Base-by-base conservation (phyloP, 495 filamentous ascomycete genomes). In the Penicillium arizonense region DNA sequence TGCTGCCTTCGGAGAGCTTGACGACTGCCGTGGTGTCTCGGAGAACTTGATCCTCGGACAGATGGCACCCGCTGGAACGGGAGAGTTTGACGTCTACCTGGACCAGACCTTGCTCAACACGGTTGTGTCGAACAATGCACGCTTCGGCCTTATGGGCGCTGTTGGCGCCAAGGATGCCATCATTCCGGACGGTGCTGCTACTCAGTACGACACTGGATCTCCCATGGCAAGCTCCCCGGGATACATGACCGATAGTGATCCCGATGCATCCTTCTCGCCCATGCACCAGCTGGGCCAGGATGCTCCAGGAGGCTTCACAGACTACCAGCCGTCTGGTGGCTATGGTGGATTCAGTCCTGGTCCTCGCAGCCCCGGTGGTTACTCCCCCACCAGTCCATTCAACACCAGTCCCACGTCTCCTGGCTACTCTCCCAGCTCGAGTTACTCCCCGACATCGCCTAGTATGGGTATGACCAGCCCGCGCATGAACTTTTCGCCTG, bases 31-130 rank as follows among this genome's bases (percentile, higher is more conserved):
- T 50, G 94, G 94, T 76, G 89, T 99, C 21, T 97, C 93, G 1
- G 94, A 99, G 76, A 99, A 99, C 70, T 84, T 99, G 72, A 97
- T 99, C 83, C 79, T 99, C 58, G 94, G 94, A 53, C 94, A 99
- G 69, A 82, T 97, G 70, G 94, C 94, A 13, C 94, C 94, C 44
- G 86, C 95, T 78, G 94, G 94, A 43, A 99, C 94, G 53, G 94
- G 94, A 50, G 90, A 96, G 70, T 86, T 97, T 47, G 90, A 99
- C 34, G 81, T 96, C 40, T 87, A 88, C 58, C 77, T 97, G 51
- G 95, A 99, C 71, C 90, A 94, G 54, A 87, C 85, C 69, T 91
- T 97, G 87, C 82, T 97, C 24, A 90, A 96, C 69, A 96, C 92
- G 1, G 90, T 96, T 54, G 90, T 95, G 24, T 91, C 90, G 18